A percentile compares a stretch with the other conserved stretches of the same genome.
These are phyloP conservation scores for Hansenula sp. DNA, from an alignment of 1,139 yeast species.

Conservation along the genomic window DNA sequence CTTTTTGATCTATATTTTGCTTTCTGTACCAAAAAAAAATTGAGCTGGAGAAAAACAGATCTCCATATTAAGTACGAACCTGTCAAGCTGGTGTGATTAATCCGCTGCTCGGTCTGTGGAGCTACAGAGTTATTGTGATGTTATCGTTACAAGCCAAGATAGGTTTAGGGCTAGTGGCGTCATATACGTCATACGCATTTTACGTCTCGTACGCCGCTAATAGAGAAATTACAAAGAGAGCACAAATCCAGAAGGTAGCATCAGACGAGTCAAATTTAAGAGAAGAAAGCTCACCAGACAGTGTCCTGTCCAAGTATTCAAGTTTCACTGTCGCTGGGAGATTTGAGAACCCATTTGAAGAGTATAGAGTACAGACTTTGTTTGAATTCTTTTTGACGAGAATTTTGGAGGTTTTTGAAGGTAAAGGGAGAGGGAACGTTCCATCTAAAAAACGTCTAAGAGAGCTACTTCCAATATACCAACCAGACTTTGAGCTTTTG, in stretches of 20 bases:
- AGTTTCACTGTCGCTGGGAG: constrained; percentile 66
- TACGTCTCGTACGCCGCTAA: constrained; percentile 56
- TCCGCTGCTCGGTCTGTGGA: too few relatives aligned
- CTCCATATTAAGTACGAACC: too few relatives aligned
- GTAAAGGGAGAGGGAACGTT: constrained; percentile 61
- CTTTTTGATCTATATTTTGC: too few relatives aligned
- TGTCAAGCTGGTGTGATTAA: too few relatives aligned
- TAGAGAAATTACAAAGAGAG: constrained; percentile 50
- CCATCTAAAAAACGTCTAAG: constrained; percentile 47
- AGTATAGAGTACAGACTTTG: constrained; percentile 84
- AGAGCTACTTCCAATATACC: constrained; percentile 49
- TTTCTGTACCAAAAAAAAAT: too few relatives aligned
- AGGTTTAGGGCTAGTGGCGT: constrained; percentile 44
- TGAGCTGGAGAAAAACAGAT: too few relatives aligned
- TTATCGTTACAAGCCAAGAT: constrained; percentile 11
- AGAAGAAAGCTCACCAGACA: constrained; percentile 21
- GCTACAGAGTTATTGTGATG: background rate
- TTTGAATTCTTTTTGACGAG: constrained; percentile 79
- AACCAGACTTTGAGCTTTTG: constrained; percentile 48
- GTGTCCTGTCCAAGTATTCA: constrained; percentile 32
- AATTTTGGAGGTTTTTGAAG: constrained; percentile 62
- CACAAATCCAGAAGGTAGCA: constrained; percentile 23
- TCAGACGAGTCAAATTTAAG: constrained; percentile 12
- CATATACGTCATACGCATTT: constrained; percentile 66
- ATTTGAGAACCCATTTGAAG: constrained; percentile 88